Evolutionary conservation across 179 eudicot species (phyloP), one percentile per base, ranked within the genome.

Genomic region (Silene coronaria): DNA sequence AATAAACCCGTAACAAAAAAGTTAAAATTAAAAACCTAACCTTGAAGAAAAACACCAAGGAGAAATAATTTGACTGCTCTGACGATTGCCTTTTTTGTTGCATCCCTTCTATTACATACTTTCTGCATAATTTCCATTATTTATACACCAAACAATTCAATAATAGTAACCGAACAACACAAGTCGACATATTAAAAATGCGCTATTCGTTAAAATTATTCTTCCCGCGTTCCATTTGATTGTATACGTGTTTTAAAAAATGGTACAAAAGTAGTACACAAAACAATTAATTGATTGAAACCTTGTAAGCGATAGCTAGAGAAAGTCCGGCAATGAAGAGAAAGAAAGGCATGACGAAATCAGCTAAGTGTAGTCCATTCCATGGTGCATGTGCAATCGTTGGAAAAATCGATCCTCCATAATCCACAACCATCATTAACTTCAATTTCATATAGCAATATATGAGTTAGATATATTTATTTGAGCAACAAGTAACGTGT

Each of bases 341-440:
- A 78, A 92, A 92, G 81, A 89, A 91, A n/a, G 97, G 96, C 96
- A 91, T 92, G 45, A 92, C 97, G 75, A 91, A 82, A 79, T 92
- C 96, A 14, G 97, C 97, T 82, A 92, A 82, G 74, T 89, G 94
- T 45, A 92, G 67, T 57, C 97, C 97, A 85, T 88, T 82, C 97
- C 97, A 92, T 8, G 96, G 97, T 46, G 87, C 87, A 86, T 92
- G 97, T 62, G 86, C 88, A 79, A 92, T 87, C 59, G 53, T 8
- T 2, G 97, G 97, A 68, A 91, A 87, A 78, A 89, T 48, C 32
- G 95, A 80, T 24, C 97, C 97, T 78, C 83, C 95, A 79, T 89
- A 91, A 82, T 92, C 97, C 60, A 92, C 97, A 45, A 92, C 79
- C 84, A 87, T 89, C 97, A 92, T 92, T 53, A 92, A 80, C 97